Evolutionary conservation across 2,329 filamentous ascomycete species (phyloP), one percentile per base, ranked within the genome.

Genomic region (Verticillium albo-atrum): DNA sequence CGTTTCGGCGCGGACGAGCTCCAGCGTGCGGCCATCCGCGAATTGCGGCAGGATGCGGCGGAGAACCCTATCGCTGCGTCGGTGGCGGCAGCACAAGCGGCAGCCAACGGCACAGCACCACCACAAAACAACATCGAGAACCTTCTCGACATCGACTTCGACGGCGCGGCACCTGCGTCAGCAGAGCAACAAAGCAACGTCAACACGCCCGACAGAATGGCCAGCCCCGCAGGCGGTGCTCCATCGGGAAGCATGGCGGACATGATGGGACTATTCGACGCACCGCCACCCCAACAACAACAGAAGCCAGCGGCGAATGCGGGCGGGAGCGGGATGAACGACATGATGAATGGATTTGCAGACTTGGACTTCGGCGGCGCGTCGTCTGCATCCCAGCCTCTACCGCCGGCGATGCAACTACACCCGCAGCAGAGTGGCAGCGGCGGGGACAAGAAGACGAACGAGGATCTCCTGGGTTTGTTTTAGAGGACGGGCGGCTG

Each of bases 31-130:
- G 95, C 95, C 62, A 97, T 99, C 71, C 93, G 97, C 79, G 95
- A 99, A 78, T 92, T 97, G 79, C 86, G 90, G 64, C 88, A 98
- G 75, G 92, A 97, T 68, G 91, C 91, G 1, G 90, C 88, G 63
- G 95, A 98, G 68, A 97, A 98, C 72, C 94, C 95, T 1, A 91
- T 98, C 66, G 94, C 94, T 0, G 94, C 92, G 0, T 90, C 91
- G 0, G 90, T 90, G 1, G 88, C 87, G 0, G 88, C 89, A 0
- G 88, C 86, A 0, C 84, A 83, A 0, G 86, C 86, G 0, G 86
- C 87, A 0, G 84, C 87, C 1, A 83, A 82, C 58, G 76, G 84
- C 30, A 74, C 70, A 7, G 65, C 80, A 1, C 70, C 79, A 27
- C 70, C 82, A 6, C 89, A 92, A 72, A 90, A 77, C 78, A 97